Base-by-base conservation (phyloP, 2,329 filamentous ascomycete genomes). In the Scorias spongiosa region DNA sequence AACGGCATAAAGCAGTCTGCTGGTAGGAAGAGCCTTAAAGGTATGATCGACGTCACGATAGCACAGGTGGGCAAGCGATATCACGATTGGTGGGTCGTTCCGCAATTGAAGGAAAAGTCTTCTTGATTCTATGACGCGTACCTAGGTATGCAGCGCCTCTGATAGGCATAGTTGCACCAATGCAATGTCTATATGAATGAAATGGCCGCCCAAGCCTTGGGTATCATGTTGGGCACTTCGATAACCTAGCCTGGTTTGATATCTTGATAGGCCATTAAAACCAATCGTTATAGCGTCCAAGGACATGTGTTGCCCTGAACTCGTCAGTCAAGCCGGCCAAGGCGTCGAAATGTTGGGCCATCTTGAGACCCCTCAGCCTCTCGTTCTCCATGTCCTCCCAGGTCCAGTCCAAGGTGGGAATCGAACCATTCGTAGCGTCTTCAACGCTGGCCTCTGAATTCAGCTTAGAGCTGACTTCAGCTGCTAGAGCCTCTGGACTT, bases 331-430 rank as follows among this genome's bases (percentile, higher is more conserved):
- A 57, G 47, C 60, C 64, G 53, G 78, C 75, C 51, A 80, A 54
- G 10, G 59, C 63, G 20, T 69, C 65, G 57, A 76, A 79, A 36
- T 71, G 67, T 51, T 69, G 64, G 4, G 76, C 74, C 28, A 76
- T 61, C 46, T 65, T 61, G 53, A 80, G 49, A 0, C 76, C 77
- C 37, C 72, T 63, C 41, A 68, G 46, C 29, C 76, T 64, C 57
- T 79, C 73, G 46, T 66, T 61, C 51, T 81, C 75, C 46, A 80
- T 74, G 15, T 66, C 63, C 44, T 76, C 69, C 75, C 75, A 80
- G 2, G 68, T 70, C 75, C 75, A 79, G 28, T 68, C 65, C 2
- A 65, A 63, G 57, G 60, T 54, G n/a, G 29, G 42, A 7, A 45
- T 49, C 0, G 51, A 52, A 18, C 43, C 51, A 7, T 37, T 32